phyloP scores from a whole-genome alignment of 805 yeast species.

The Candida ulmi region DNA sequence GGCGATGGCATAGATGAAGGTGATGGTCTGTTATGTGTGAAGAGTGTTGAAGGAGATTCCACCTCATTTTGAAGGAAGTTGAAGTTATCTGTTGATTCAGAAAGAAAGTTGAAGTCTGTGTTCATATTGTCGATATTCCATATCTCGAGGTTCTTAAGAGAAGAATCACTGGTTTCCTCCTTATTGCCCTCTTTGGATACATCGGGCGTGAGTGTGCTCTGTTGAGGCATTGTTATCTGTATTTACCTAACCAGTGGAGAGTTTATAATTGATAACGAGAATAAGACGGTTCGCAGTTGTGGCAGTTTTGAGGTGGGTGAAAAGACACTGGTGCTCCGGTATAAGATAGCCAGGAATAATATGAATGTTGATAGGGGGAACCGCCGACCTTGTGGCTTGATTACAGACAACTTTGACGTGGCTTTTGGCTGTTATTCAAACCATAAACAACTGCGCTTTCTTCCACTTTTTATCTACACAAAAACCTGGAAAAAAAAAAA shows the following conservation, averaged over 20 bases:
- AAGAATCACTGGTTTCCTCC: neutral
- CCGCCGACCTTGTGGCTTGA: no score
- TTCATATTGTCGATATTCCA: slow-evolving; percentile 16
- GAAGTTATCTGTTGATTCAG: slow-evolving; percentile 15
- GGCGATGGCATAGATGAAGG: no score
- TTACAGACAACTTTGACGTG: no score
- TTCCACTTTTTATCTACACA: neutral
- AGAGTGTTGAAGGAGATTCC: neutral
- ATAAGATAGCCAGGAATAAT: neutral
- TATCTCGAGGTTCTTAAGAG: slow-evolving; percentile 1
- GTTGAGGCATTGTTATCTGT: neutral
- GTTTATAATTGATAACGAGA: no score
- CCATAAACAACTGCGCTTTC: no score
- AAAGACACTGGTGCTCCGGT: no score
- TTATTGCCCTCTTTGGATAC: neutral
- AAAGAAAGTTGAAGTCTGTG: slow-evolving; percentile 20
- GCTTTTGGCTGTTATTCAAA: no score
- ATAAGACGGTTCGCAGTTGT: no score
- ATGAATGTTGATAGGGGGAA: no score
- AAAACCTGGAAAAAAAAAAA: neutral
- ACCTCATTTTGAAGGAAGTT: slow-evolving; percentile 7
- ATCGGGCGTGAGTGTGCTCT: neutral
- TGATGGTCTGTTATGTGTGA: neutral
- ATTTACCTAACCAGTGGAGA: no score
- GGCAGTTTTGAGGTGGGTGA: no score